Evolutionary conservation across 495 filamentous ascomycete species (phyloP).

Genomic region (Cryomyces minteri): DNA sequence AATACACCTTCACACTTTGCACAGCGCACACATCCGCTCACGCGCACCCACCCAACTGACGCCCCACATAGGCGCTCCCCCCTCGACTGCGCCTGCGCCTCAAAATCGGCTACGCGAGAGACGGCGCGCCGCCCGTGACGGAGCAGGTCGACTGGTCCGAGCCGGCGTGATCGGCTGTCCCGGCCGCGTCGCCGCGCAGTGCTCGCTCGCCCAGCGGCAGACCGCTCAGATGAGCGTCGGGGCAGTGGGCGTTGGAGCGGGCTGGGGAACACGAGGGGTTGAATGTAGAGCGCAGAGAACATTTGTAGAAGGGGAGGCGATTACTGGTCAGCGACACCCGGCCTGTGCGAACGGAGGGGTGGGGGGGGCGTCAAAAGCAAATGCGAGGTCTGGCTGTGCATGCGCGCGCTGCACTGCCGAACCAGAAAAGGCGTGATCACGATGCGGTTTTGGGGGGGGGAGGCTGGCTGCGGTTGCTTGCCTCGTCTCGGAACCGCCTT

Average conservation of each 20-base stretch:
- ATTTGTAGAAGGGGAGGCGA: background rate
- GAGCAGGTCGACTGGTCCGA: constrained; percentile 97
- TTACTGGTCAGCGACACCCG: background rate
- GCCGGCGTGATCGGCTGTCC: constrained; percentile 26
- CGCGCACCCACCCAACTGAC: background rate
- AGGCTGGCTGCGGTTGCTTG: too few species aligned
- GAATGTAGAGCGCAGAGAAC: background rate
- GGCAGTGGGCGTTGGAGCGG: background rate
- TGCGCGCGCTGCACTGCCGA: too few species aligned
- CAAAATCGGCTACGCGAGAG: constrained; percentile 61
- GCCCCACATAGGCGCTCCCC: constrained; percentile 32
- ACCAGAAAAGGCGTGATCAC: too few species aligned
- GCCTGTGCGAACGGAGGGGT: background rate
- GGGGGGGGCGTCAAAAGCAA: too few species aligned
- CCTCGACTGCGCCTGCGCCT: constrained; percentile 63
- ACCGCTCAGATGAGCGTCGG: background rate
- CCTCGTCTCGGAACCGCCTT: background rate
- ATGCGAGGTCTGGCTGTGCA: too few species aligned
- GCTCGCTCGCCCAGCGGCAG: background rate
- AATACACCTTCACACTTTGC: background rate
- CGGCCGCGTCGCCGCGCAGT: background rate
- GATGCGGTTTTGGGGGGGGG: too few species aligned
- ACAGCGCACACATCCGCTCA: too few species aligned
- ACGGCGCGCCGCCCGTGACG: constrained; percentile 46
- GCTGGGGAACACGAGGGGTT: background rate